These are phyloP conservation scores for Artemisia argyi DNA, from an alignment of 129 eudicot species.

Conservation along the genomic window DNA sequence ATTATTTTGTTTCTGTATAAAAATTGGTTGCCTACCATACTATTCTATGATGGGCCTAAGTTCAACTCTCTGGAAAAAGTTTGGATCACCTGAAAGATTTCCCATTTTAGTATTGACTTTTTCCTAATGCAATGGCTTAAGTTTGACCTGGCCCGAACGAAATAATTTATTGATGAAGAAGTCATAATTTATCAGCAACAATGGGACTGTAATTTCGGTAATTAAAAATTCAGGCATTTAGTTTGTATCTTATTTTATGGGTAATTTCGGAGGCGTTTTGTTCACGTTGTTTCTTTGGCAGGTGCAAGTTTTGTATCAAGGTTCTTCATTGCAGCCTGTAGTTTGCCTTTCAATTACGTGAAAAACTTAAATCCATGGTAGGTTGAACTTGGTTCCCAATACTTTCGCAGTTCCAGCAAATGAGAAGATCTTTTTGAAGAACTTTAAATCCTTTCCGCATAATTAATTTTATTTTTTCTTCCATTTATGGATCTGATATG, in stretches of 20 bases:
- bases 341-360: too few relatives aligned
- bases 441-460: too few relatives aligned
- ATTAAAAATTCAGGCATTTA: background rate
- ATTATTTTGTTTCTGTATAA: background rate
- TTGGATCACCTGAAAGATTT: conserved; percentile 74
- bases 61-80: background rate
- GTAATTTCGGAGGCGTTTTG: background rate
- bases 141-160: conserved; percentile 59
- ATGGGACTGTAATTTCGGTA: conserved; percentile 23
- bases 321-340: conserved; percentile 78
- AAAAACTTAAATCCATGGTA: too few relatives aligned
- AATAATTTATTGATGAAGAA: conserved; percentile 46
- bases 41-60: conserved; percentile 8
- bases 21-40: background rate
- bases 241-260: background rate
- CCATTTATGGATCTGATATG: too few relatives aligned
- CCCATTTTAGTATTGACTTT: conserved; percentile 70
- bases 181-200: conserved; percentile 37
- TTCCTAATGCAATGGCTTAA: conserved; percentile 94
- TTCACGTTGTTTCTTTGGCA: conserved; percentile 21
- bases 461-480: too few relatives aligned
- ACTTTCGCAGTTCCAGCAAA: too few relatives aligned
- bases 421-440: too few relatives aligned
- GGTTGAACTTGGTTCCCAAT: too few relatives aligned
- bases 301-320: conserved; percentile 90